Evolutionary conservation across 139 green algal genomes (phyloP), one percentile per base, ranked within the genome.

Genomic region (Nannochloris sp.): DNA sequence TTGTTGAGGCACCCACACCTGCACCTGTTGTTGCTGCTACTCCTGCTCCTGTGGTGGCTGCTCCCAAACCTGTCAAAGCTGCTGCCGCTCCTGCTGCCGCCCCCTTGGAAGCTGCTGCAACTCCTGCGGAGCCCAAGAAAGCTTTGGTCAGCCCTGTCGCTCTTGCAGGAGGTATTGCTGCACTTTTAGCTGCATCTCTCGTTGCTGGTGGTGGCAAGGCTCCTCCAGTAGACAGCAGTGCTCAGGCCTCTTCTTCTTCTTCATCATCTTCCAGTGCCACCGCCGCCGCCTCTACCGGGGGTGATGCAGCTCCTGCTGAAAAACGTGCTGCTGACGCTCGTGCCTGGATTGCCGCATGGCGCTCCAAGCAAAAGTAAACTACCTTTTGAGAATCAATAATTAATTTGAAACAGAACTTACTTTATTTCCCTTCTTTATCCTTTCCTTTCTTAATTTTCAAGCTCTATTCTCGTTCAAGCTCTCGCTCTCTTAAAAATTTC

Each of bases 261-360:
- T 27, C 54, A 19, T 6, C 34, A 25, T 1, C 35, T 23, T 25
- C 59, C 25, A 19, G 27, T 46, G 14, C 32, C 9, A 25, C 2
- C 29, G 34, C 30, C 3, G 59, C n/a, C 14, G 33, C n/a, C 19
- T 3, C 34, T 2, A 12, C 33, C 1, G 14, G 12, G 5, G 23
- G 34, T 44, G 27, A 35, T 23, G 51, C 51, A 10, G 32, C 9
- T 65, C 24, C 38, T 48, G 57, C 57, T 27, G 37, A 30, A 61
- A 62, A 8, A 61, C 46, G 10, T 54, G 71, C 38, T 44, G 55
- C 35, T 7, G 30, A 44, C 36, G 23, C 30, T 60, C 57, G 29
- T 15, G 25, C 37, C 36, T 79, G 30, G 30, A 46, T 65, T 38
- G 59, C 24, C 30, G 70, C 44, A 54, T 80, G 35, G 15, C 31